These are phyloP conservation scores for Neurospora terricola DNA, from an alignment of 495 filamentous ascomycete species.

Conservation along the genomic window DNA sequence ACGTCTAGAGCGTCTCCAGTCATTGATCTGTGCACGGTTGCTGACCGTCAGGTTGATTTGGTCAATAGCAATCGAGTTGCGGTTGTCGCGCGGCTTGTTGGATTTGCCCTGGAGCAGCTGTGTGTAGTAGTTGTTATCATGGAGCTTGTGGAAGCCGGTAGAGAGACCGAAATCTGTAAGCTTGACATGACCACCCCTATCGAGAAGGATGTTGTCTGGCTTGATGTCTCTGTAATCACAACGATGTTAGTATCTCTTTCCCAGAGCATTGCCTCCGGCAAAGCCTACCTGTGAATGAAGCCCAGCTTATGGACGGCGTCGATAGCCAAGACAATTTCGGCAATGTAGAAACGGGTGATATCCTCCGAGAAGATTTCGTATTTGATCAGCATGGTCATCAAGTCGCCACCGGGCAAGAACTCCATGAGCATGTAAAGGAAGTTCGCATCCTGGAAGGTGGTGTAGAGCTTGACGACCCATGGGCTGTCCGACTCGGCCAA, in stretches of 20 bases:
- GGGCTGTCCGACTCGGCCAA: slow-evolving; percentile 96
- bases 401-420: slow-evolving; percentile 92
- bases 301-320: slow-evolving; percentile 96
- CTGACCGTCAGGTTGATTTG: slow-evolving; percentile 98
- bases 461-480: slow-evolving; percentile 96
- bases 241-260: slow-evolving; percentile 2
- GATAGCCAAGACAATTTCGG: slow-evolving; percentile 92
- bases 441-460: slow-evolving; percentile 90
- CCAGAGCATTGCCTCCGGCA: neutral
- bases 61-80: slow-evolving; percentile 88
- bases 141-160: slow-evolving; percentile 93
- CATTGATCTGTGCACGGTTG: slow-evolving; percentile 93
- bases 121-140: slow-evolving; percentile 97
- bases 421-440: slow-evolving; percentile 99
- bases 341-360: slow-evolving; percentile 98
- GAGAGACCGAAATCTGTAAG: slow-evolving; percentile 97
- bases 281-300: slow-evolving; percentile 85
- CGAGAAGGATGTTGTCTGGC: slow-evolving; percentile 95
- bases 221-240: slow-evolving; percentile 75
- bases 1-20: slow-evolving; percentile 91
- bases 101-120: slow-evolving; percentile 79
- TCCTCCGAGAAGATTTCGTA: slow-evolving; percentile 99
- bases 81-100: slow-evolving; percentile 58
- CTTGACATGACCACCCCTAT: slow-evolving; percentile 93
- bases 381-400: slow-evolving; percentile 99